Base-by-base conservation (phyloP, 2,329 filamentous ascomycete genomes). In the Penicillium sp. region DNA sequence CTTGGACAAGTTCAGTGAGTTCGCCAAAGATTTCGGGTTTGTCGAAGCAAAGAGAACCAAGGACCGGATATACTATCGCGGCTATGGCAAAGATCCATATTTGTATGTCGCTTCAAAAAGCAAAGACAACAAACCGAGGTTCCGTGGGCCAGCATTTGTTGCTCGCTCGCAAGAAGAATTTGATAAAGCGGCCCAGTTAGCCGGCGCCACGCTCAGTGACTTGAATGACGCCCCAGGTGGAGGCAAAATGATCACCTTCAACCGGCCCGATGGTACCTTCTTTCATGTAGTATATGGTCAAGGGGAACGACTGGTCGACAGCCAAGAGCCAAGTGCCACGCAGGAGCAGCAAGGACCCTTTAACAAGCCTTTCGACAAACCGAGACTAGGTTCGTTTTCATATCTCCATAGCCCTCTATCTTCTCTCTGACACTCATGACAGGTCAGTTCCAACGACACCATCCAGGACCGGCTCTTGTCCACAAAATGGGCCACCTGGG, bases 81-180 rank as follows among this genome's bases (percentile, higher is more conserved):
- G 86, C 19, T 88, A 87, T 65, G 85, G 86, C 14, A 73, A 72
- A 7, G 85, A 88, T 62, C 84, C 84, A 13, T 87, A 85, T 67
- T 75, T 86, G 2, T 78, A 87, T 45, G 85, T 83, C 61, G 80
- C 84, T 81, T 82, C 64, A 76, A 83, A 48, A 77, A 78, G 57
- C 74, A 76, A 50, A 78, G 81, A 1, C 66, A 72, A 49, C 71
- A 78, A 67, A 74, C 82, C 57, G 73, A 78, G 52, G 55, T 89
- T 88, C 65, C 78, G 81, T 6, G 86, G 86, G 2, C 79, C 80
- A 0, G 83, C 79, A 1, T 88, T 85, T 60, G 81, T 80, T 35
- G 86, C 88, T 6, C 81, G 83, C 60, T 80, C 77, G 6, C 76
- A 81, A 63, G 80, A 79, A 3, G 85, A 88, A 58, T 77, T 88